A percentile compares a stretch with the other conserved stretches of the same genome.
Conservation (phyloP, 2,329 filamentous ascomycete species). For the Diaporthe destruens region DNA sequence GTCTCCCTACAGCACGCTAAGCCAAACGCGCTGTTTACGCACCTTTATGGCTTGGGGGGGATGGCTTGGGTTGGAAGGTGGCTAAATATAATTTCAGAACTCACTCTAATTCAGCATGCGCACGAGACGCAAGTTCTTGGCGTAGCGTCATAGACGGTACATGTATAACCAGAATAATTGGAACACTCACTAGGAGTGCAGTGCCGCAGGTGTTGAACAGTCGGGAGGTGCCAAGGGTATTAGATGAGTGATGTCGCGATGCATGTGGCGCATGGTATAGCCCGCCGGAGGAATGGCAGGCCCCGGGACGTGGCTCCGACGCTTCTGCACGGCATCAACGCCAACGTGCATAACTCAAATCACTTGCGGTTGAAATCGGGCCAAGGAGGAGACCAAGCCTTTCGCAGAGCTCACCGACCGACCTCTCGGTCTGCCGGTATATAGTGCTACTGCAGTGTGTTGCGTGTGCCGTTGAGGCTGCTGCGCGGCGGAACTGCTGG, state of each 20-base stretch:
- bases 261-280: neutral
- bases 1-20: neutral
- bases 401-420: constrained; percentile 14
- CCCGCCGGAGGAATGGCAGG: constrained; percentile 12
- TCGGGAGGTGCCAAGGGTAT: neutral
- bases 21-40: too few relatives aligned
- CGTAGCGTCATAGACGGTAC: neutral
- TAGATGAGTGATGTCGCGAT: constrained; percentile 1
- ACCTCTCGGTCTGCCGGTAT: constrained; percentile 19
- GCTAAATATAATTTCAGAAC: neutral
- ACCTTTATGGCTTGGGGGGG: too few relatives aligned
- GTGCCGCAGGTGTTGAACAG: neutral
- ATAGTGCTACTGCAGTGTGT: constrained; percentile 26
- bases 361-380: constrained; percentile 10
- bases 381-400: constrained; percentile 14
- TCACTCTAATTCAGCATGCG: too few relatives aligned
- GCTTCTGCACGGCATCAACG: constrained; percentile 12
- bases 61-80: neutral
- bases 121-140: neutral
- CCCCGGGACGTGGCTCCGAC: constrained; percentile 16
- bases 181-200: neutral
- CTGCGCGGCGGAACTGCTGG: constrained; percentile 25
- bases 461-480: constrained; percentile 13
- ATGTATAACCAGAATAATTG: neutral
- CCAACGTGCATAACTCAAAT: constrained; percentile 29